Evolutionary conservation across 495 filamentous ascomycete species (phyloP), one percentile per base, ranked within the genome.

Genomic region (Parachaetomium inaequale): DNA sequence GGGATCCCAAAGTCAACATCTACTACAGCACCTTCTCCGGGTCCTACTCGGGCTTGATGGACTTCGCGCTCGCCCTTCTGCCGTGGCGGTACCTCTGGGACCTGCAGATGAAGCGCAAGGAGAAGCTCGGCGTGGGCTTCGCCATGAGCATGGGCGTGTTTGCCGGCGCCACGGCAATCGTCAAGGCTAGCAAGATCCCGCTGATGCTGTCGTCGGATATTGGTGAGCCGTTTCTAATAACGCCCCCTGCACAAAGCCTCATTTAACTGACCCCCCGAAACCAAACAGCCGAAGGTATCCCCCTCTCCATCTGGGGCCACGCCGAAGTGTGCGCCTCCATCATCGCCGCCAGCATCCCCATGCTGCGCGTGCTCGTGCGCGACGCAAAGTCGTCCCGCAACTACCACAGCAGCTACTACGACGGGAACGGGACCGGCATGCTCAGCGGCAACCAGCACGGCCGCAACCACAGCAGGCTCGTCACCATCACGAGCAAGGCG

Each of bases 71-170:
- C 5, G 69, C 72, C 5, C 7, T 71, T 6, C 43, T 75, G 21
- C 73, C 73, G 12, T 77, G 74, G 74, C 66, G 58, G 32, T 68
- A 74, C 34, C 63, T 77, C 1, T 73, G 68, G 70, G 62, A 51
- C 7, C 55, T 73, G 15, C 65, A 72, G 49, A 71, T 76, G 72
- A 68, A 65, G 43, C 67, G 47, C 28, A 69, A 63, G 19, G 75
- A 76, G 63, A 74, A 71, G 65, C 46, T 76, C 26, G 75, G 75
- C 15, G 74, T 74, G 2, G 64, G 57, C 23, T 15, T 75, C 11
- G 75, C 72, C 3, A 75, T 77, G 75, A 74, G 68, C 54, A 68
- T 77, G 65, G 75, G 75, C 10, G 36, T 72, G 3, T 70, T 74
- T 32, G 63, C 58, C 8, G 66, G 66, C 0, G 59, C 57, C 21